A percentile compares a stretch with the other conserved stretches of the same genome.
These are phyloP conservation scores for Tetrahymena malaccensis DNA, from an alignment of 73 alveolate species.

Conservation along the genomic window DNA sequence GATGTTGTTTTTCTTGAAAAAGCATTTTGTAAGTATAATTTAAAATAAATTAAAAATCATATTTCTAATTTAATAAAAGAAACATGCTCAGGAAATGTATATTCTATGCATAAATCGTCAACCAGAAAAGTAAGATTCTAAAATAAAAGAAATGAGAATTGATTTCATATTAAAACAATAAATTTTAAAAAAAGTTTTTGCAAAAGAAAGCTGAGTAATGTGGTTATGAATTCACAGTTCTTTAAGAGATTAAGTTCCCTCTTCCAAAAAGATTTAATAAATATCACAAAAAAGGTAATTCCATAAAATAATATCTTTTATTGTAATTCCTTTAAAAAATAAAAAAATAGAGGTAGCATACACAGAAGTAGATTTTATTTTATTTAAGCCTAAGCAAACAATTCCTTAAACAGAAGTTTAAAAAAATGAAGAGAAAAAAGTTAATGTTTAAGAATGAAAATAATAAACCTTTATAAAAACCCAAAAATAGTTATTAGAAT, in stretches of 20 bases:
- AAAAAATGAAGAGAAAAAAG: background rate
- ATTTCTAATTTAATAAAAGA: background rate
- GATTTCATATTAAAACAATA: background rate
- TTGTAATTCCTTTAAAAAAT: background rate
- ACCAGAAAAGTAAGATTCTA: background rate
- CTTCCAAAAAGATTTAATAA: conserved; percentile 23
- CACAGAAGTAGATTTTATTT: conserved; percentile 32
- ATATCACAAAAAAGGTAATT: conserved; percentile 29
- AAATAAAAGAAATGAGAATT: background rate
- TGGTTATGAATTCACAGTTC: conserved; percentile 10
- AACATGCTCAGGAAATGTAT: conserved; percentile 13
- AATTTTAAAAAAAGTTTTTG: background rate
- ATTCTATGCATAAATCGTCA: conserved; percentile 33
- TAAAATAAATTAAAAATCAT: background rate
- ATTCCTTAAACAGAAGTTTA: background rate
- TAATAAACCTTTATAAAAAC: too few relatives aligned
- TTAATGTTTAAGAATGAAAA: background rate
- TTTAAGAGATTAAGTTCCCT: conserved; percentile 14
- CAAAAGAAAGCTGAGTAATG: conserved; percentile 7
- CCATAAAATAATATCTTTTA: background rate
- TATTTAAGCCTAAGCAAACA: background rate
- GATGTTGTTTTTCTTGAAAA: conserved; percentile 22
- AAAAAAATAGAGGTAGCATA: conserved; percentile 7
- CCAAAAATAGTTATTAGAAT: too few relatives aligned
- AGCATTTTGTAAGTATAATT: conserved; percentile 3